Base-by-base conservation (phyloP, 345 rosid species). In the Eutrema yunnanense region DNA sequence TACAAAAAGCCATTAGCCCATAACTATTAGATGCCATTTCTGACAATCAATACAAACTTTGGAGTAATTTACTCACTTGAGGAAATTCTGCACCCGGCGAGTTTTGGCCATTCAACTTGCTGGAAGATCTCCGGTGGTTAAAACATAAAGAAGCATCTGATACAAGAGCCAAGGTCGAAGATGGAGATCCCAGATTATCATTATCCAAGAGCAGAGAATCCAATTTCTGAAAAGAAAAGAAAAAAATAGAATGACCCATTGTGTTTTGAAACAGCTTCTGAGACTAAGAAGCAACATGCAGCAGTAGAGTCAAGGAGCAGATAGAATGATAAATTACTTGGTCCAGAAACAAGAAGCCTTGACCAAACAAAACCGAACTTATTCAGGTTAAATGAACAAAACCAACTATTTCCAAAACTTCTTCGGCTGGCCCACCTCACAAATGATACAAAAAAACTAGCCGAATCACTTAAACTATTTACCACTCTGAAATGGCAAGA, bases 101-200 rank as follows among this genome's bases (percentile, higher is more conserved):
- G 75, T 87, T 78, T 67, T 96, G 96, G 32, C 82, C 88, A 83
- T 87, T 90, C 85, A 86, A 79, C 85, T 81, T 87, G 91, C 96
- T 87, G 62, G 92, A 84, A 69, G 90, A 86, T 79, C 88, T 82
- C 75, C 69, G 81, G 81, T 86, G 96, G 48, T 82, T 85, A 56
- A 75, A 79, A 78, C 85, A 88, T 68, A 42, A 54, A 79, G 92
- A 82, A 59, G 78, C 62, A 74, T 88, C 96, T 27, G 81, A 75
- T 67, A 84, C 59, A 69, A 82, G 65, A 53, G 67, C 82, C 66
- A 82, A 79, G 51, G 81, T 73, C n/a, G 86, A 76, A 76, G 90
- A 81, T 48, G 75, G 69, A 58, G 86, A 79, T 41, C 81, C 87
- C 60, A 76, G 82, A 75, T 74, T 87, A 68, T 84, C 92, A 72